Conservation (phyloP, 1,139 yeast genomes). For the Lodderomyces pseudojiufengensis region DNA sequence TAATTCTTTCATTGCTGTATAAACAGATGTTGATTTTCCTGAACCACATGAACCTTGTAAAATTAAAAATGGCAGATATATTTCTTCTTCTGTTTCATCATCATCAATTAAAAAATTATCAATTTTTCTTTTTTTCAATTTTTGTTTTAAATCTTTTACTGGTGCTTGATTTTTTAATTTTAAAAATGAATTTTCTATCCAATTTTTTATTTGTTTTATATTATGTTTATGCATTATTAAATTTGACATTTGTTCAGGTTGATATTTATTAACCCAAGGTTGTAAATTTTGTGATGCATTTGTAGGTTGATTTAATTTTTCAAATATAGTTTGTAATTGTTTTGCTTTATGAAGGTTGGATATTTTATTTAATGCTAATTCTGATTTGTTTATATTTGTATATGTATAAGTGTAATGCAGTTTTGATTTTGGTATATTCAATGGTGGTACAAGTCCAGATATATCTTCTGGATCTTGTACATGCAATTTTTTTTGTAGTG, state of each 20-base stretch:
- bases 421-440: background rate
- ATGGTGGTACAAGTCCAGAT: constrained; percentile 1
- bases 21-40: constrained; percentile 76
- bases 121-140: constrained; percentile 13
- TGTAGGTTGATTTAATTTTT: constrained; percentile 14
- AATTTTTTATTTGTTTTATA: constrained; percentile 27
- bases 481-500: background rate
- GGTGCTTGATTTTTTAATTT: constrained; percentile 27
- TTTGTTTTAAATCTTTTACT: constrained; percentile 25
- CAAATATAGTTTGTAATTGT: constrained; percentile 22
- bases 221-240: constrained; percentile 30
- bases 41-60: constrained; percentile 70
- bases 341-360: constrained; percentile 15
- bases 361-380: constrained; percentile 11
- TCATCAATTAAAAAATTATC: constrained; percentile 30
- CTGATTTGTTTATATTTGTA: background rate
- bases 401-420: background rate
- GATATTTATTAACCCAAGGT: constrained; percentile 43
- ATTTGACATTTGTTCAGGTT: constrained; percentile 35
- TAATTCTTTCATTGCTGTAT: constrained; percentile 62
- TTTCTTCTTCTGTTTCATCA: constrained; percentile 19
- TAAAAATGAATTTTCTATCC: constrained; percentile 51
- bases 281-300: constrained; percentile 11
- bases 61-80: constrained; percentile 60
- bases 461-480: constrained; percentile 1